These are phyloP conservation scores for Spathaspora sp. DNA, from an alignment of 805 yeast genomes.

Conservation along the genomic window DNA sequence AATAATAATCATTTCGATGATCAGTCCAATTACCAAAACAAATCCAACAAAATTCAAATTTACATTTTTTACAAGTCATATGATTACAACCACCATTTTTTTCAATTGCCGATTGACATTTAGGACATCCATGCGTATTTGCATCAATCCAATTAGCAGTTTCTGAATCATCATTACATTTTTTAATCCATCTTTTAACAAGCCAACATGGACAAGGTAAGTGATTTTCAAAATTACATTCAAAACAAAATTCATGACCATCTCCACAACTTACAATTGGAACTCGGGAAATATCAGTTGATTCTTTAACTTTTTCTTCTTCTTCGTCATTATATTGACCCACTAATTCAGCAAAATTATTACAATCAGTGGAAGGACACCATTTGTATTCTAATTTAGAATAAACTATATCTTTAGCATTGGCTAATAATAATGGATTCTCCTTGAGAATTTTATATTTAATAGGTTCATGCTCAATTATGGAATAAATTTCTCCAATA, in stretches of 20 bases:
- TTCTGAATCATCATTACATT: slow-evolving; percentile 83
- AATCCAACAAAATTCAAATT: slow-evolving; percentile 88
- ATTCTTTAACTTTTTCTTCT: slow-evolving; percentile 5
- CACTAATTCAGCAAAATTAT: slow-evolving; percentile 45
- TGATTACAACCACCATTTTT: slow-evolving; percentile 97
- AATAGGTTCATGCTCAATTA: slow-evolving; percentile 1
- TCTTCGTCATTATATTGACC: slow-evolving; percentile 9
- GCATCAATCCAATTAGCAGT: slow-evolving; percentile 83
- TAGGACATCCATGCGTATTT: slow-evolving; percentile 84
- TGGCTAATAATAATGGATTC: slow-evolving; percentile 36
- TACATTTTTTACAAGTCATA: slow-evolving; percentile 82
- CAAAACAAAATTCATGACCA: slow-evolving; percentile 73
- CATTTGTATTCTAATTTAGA: slow-evolving; percentile 50
- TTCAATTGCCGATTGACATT: slow-evolving; percentile 76
- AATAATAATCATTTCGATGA: slow-evolving; percentile 66
- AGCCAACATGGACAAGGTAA: slow-evolving; percentile 78
- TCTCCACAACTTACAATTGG: slow-evolving; percentile 70
- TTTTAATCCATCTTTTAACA: slow-evolving; percentile 67
- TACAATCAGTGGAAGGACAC: slow-evolving; percentile 88
- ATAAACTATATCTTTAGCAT: slow-evolving; percentile 49
- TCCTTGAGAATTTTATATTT: slow-evolving; percentile 18
- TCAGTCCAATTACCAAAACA: slow-evolving; percentile 73
- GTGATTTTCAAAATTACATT: slow-evolving; percentile 74
- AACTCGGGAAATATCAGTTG: slow-evolving; percentile 24
- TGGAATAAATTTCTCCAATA: slow-evolving; percentile 17